A percentile compares a stretch with the other conserved stretches of the same genome.
Evolutionary conservation across 1,139 yeast species (phyloP).

Genomic region (Protomyces arabidopsidicola): DNA sequence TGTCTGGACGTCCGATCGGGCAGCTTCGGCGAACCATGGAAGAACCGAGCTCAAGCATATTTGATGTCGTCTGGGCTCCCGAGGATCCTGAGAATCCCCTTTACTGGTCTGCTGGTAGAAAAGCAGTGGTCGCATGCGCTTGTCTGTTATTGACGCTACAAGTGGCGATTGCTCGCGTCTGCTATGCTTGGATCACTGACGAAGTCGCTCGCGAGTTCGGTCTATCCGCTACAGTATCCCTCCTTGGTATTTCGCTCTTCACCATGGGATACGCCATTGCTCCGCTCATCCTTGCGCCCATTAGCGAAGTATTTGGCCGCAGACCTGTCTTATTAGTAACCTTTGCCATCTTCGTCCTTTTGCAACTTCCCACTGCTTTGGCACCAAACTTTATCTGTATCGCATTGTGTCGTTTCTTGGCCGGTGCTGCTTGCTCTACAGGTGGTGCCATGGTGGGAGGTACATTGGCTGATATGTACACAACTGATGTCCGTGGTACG

Average conservation of each 20-base stretch:
- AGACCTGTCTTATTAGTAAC: slow-evolving; percentile 59
- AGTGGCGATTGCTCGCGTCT: slow-evolving; percentile 9
- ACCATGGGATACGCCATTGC: slow-evolving; percentile 47
- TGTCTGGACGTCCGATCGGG: no score
- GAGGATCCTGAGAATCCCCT: slow-evolving; percentile 22
- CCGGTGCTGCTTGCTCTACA: slow-evolving; percentile 78
- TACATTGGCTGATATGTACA: slow-evolving; percentile 67
- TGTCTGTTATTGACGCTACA: slow-evolving; percentile 11
- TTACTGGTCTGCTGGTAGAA: slow-evolving; percentile 13
- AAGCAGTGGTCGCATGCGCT: slow-evolving; percentile 6
- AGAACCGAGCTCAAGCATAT: slow-evolving; percentile 63
- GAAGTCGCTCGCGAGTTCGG: slow-evolving; percentile 4
- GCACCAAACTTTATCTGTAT: slow-evolving; percentile 52
- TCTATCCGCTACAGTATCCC: slow-evolving; percentile 24
- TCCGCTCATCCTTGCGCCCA: slow-evolving; percentile 66
- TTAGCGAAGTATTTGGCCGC: slow-evolving; percentile 62
- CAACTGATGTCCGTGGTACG: slow-evolving; percentile 56
- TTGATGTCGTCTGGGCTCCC: slow-evolving; percentile 22
- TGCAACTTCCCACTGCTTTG: slow-evolving; percentile 58
- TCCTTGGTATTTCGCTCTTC: slow-evolving; percentile 19
- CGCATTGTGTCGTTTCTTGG: slow-evolving; percentile 52
- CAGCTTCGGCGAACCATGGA: no score
- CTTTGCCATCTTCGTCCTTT: slow-evolving; percentile 49
- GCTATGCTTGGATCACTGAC: slow-evolving; percentile 6
- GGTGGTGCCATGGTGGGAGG: slow-evolving; percentile 87